phyloP scores from a whole-genome alignment of 2,329 filamentous ascomycete genomes.

The Ophiosphaerella herpotricha region DNA sequence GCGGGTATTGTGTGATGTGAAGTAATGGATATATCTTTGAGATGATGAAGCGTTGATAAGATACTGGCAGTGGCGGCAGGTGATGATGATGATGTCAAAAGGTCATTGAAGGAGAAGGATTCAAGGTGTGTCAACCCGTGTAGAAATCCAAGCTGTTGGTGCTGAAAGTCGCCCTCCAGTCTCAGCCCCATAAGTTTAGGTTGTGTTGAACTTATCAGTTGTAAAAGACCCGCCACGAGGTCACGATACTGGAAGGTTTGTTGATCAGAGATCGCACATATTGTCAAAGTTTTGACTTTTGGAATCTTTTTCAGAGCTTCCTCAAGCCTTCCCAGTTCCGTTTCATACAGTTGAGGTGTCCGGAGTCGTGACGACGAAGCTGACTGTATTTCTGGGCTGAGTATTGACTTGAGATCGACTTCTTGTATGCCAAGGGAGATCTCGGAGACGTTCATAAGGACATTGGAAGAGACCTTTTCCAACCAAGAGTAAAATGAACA shows the following conservation, averaged over 20 bases:
- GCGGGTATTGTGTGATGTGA: slow-evolving; percentile 21
- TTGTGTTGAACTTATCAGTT: slow-evolving; percentile 16
- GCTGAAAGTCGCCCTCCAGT: slow-evolving; percentile 31
- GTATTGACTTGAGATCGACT: slow-evolving; percentile 31
- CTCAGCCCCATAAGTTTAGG: slow-evolving; percentile 20
- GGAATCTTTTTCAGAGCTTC: slow-evolving; percentile 19
- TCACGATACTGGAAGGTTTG: slow-evolving; percentile 35
- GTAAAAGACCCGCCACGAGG: slow-evolving; percentile 23
- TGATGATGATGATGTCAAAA: slow-evolving; percentile 22
- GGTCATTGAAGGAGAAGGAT: slow-evolving; percentile 34
- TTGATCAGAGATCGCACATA: slow-evolving; percentile 17
- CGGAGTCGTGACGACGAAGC: slow-evolving; percentile 11
- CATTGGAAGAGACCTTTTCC: slow-evolving; percentile 10
- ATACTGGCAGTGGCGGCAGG: slow-evolving; percentile 21
- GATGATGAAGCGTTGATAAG: slow-evolving; percentile 20
- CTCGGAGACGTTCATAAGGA: slow-evolving; percentile 23
- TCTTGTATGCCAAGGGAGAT: slow-evolving; percentile 33
- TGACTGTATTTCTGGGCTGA: slow-evolving; percentile 1
- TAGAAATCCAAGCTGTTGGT: slow-evolving; percentile 28
- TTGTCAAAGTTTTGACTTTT: slow-evolving; percentile 24
- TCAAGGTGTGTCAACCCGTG: slow-evolving; percentile 14
- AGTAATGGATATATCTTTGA: slow-evolving; percentile 28
- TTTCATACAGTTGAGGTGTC: slow-evolving; percentile 32
- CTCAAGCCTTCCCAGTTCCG: slow-evolving; percentile 21
- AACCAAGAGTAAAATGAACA: slow-evolving; percentile 29